Base-by-base conservation (phyloP, 179 eudicot species). In the Sideroxylon spinosum region DNA sequence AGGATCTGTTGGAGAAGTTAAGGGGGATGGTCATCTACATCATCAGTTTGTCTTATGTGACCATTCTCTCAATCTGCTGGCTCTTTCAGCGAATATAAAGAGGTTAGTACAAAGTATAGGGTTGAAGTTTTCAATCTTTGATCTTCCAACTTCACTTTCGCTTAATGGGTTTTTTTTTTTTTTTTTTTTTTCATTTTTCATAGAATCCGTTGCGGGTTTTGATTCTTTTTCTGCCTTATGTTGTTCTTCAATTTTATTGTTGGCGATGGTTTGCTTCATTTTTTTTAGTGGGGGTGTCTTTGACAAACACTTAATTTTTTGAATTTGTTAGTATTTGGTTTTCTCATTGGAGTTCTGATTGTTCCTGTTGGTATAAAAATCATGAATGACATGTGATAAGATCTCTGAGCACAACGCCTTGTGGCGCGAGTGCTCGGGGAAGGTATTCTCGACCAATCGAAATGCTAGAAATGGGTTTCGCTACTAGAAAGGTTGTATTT, bases 11-110 rank as follows among this genome's bases (percentile, higher is more conserved):
- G 22, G 89, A 89, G 82, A 91, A 76, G 80, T 61, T 94, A 6
- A 74, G 88, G 17, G 88, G 62, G n/a, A 86, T 90, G 91, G 90
- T 86, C 81, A 87, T 89, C 75, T 81, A 78, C 0, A 82, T 10
- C 52, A n/a, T n/a, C 37, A 32, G 75, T 88, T 72, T 86, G 88
- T 83, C 81, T 90, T 17, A 64, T 81, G 28, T 79, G 88, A 20
- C 87, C 92, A 0, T 78, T 89, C 71, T 87, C 92, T 32, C 79
- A 84, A 2, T 86, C 91, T 78, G 78, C 86, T 75, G 78, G 78
- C 73, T 49, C 75, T 68, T 80, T 83, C 78, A 74, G 56, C 55
- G 79, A 79, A 12, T 25, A 78, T 17, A 65, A 71, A 32, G 65
- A 89, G 84, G 91, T 89, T 46, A 25, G 73, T 75, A 16, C 48